Conservation (phyloP, 1,284 basidiomycete genomes). For the Rhodotorula sp. region DNA sequence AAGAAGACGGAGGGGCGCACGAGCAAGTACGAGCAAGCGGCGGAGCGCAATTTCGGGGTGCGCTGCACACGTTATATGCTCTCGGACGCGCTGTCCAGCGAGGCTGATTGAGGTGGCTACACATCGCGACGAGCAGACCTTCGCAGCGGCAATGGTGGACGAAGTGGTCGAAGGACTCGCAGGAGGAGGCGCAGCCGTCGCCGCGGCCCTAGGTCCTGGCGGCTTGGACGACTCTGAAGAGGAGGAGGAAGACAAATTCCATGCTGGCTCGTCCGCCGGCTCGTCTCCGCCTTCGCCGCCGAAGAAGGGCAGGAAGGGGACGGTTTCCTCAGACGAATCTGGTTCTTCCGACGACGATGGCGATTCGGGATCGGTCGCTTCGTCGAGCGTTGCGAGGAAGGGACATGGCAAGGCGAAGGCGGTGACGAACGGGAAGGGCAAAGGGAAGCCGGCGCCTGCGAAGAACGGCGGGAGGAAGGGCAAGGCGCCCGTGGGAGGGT, state of each 20-base stretch:
- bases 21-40: constrained; percentile 10
- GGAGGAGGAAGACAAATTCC: background rate
- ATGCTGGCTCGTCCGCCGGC: background rate
- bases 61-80: too few relatives aligned
- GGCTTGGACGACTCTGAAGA: background rate
- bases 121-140: background rate
- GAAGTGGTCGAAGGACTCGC: too few relatives aligned
- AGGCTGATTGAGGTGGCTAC: too few relatives aligned
- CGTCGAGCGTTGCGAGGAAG: background rate
- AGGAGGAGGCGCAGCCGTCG: background rate
- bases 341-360: background rate
- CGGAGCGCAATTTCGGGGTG: constrained; percentile 16
- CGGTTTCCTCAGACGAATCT: background rate
- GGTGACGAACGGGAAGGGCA: background rate
- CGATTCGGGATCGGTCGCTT: background rate
- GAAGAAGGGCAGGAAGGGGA: background rate
- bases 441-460: constrained; percentile 6
- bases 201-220: background rate
- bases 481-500: background rate
- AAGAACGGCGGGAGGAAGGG: background rate
- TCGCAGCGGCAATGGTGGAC: too few relatives aligned
- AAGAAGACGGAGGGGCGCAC: background rate
- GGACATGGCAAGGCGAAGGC: background rate
- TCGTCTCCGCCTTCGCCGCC: background rate
- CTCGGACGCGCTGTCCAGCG: too few relatives aligned